Evolutionary conservation across 2,329 filamentous ascomycete genomes (phyloP).

Genomic region (Xylaria sp.): DNA sequence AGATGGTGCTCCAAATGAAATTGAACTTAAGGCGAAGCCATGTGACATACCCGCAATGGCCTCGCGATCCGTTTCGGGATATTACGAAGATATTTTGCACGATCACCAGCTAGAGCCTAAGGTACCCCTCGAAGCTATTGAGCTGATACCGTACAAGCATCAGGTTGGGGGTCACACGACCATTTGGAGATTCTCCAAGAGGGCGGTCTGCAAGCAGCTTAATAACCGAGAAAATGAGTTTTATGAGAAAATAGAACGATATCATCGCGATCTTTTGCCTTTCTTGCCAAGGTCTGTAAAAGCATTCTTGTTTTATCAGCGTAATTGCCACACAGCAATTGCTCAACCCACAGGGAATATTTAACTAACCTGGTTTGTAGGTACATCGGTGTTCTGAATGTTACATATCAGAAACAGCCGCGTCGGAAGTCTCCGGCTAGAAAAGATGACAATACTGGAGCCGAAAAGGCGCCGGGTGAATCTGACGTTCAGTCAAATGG

Average conservation of each 20-base stretch:
- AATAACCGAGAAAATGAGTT: conserved; percentile 99
- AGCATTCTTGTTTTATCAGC: conserved; percentile 17
- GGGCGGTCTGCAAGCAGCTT: conserved; percentile 96
- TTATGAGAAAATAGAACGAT: conserved; percentile 93
- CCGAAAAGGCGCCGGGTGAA: conserved; percentile 41
- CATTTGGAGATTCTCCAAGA: conserved; percentile 92
- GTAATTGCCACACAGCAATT: background rate
- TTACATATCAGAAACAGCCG: conserved; percentile 87
- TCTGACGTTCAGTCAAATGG: conserved; percentile 52
- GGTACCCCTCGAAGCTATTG: conserved; percentile 85
- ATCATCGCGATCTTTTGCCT: conserved; percentile 87
- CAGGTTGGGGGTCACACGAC: conserved; percentile 98
- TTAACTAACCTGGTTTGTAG: conserved; percentile 57
- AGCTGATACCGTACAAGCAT: conserved; percentile 95
- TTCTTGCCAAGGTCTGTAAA: conserved; percentile 82
- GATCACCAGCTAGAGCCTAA: conserved; percentile 62
- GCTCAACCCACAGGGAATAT: background rate
- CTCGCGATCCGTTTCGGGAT: conserved; percentile 54
- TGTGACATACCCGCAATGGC: conserved; percentile 50
- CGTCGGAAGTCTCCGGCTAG: conserved; percentile 70
- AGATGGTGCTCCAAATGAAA: conserved; percentile 56
- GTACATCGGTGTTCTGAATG: conserved; percentile 96
- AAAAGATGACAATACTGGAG: conserved; percentile 57
- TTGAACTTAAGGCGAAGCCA: conserved; percentile 50
- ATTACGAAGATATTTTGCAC: conserved; percentile 61